Evolutionary conservation across 176 grass and related monocot genomes (phyloP), one percentile per base, ranked within the genome.

Genomic region (Aegilops longissima): DNA sequence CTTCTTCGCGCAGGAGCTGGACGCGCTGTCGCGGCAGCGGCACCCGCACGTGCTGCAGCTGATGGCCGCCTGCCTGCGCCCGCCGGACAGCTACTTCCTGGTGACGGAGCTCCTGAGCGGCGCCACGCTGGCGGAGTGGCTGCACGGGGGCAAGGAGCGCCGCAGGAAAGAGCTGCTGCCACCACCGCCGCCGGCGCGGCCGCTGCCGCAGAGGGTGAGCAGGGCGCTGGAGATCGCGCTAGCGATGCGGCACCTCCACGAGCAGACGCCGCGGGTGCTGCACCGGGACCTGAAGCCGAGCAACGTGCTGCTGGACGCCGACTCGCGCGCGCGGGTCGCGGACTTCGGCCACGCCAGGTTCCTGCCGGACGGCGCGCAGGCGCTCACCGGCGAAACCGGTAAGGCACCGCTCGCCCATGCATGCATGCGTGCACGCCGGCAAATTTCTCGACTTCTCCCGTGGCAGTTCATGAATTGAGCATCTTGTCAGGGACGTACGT

Each of bases 221-320:
- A 88, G 86, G 70, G 93, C 82, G 27, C 70, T 90, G 82, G 93
- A 95, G 80, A 16, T 92, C 61, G 90, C 93, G 30, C 83, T 86
- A 39, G 93, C 93, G 36, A 86, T 92, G 90, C 70, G 84, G 63
- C 67, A 92, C 68, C 93, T 92, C 63, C 93, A 95, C 76, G 83
- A 86, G 38, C 90, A 92, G 83, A 90, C 86, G 64, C 93, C 86
- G 62, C 21, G 16, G 76, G 79, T 95, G 39, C 3, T 90, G 83
- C 90, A 95, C 90, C 86, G 93, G 23, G 90, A 95, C 62, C 65
- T 95, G 17, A 95, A 95, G 64, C 93, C 90, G 25, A 95, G 90
- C 77, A 92, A 95, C 74, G 44, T 95, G 38, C 76, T 95, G 8
- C 84, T 95, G 69, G 88, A 88, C 8, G 29, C 51, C 1, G 63